Conservation (phyloP, 1,284 basidiomycete genomes). For the Boletellus sp. region DNA sequence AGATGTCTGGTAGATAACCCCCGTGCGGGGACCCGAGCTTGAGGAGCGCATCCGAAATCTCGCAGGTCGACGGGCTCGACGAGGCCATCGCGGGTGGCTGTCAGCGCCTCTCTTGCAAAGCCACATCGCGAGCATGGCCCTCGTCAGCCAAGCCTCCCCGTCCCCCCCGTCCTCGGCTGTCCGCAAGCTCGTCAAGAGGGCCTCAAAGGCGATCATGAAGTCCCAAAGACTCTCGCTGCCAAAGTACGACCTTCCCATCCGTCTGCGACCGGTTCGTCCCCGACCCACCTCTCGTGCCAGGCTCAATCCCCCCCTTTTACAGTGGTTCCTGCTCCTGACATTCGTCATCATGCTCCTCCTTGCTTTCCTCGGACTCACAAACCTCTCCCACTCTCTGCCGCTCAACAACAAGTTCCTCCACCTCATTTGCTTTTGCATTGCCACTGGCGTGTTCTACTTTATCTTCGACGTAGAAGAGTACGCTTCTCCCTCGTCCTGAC, state of each 20-base stretch:
- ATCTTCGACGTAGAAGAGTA: conserved; percentile 86
- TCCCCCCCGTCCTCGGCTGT: conserved; percentile 16
- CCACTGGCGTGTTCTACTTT: conserved; percentile 82
- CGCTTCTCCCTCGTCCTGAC: conserved; percentile 25
- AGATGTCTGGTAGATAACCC: conserved; percentile 81
- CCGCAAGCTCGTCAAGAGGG: conserved; percentile 34
- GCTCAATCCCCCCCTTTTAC: conserved; percentile 6
- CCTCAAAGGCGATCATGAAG: conserved; percentile 52
- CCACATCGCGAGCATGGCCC: conserved; percentile 7
- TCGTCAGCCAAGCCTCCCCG: conserved; percentile 11
- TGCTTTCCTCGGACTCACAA: conserved; percentile 72
- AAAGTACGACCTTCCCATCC: conserved; percentile 66
- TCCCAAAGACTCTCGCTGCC: conserved; percentile 55
- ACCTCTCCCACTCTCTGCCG: conserved; percentile 60
- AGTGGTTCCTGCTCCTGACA: conserved; percentile 78
- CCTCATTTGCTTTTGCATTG: conserved; percentile 76
- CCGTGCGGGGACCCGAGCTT: conserved; percentile 78
- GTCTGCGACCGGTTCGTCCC: conserved; percentile 63
- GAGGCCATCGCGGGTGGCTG: conserved; percentile 17
- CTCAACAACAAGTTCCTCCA: conserved; percentile 84
- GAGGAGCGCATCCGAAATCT: conserved; percentile 89
- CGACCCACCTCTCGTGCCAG: conserved; percentile 5
- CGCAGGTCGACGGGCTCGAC: conserved; percentile 61
- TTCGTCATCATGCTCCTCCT: conserved; percentile 60
- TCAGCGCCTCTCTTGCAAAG: neutral